These are phyloP conservation scores for Coemansia sp. DNA, from an alignment of 192 early-diverging fungal species.

Conservation along the genomic window DNA sequence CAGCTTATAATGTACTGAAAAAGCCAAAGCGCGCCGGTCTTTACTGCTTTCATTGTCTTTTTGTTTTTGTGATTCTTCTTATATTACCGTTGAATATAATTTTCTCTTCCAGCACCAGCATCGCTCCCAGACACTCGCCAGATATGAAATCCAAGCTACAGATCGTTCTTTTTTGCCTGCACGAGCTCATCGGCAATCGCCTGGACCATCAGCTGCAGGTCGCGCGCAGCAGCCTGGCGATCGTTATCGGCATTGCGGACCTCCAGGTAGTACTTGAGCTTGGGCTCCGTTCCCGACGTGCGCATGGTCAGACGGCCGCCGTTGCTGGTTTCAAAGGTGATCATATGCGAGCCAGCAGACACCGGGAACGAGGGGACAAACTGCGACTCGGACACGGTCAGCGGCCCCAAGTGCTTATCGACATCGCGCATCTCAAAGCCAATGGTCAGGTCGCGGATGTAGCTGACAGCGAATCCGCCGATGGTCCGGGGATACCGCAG, in stretches of 20 bases:
- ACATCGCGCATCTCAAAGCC: constrained; percentile 73
- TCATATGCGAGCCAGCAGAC: constrained; percentile 80
- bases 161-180: constrained; percentile 23
- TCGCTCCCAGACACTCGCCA: too few relatives aligned
- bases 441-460: constrained; percentile 82
- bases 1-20: constrained; percentile 58
- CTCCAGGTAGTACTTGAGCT: constrained; percentile 84
- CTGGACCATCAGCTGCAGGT: constrained; percentile 51
- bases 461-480: constrained; percentile 62
- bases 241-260: constrained; percentile 47
- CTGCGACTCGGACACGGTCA: constrained; percentile 20
- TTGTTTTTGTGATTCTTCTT: too few relatives aligned
- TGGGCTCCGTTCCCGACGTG: constrained; percentile 86
- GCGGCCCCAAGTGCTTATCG: constrained; percentile 21
- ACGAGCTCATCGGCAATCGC: constrained; percentile 54
- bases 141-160: constrained; percentile 8
- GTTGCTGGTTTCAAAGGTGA: constrained; percentile 79
- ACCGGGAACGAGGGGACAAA: constrained; percentile 68
- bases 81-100: constrained; percentile 9
- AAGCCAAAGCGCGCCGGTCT: too few relatives aligned
- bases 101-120: not conserved
- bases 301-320: constrained; percentile 65
- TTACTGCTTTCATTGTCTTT: too few relatives aligned
- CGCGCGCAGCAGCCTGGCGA: constrained; percentile 50
- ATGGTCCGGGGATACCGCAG: constrained; percentile 71